Conservation (phyloP, 129 eudicot genomes). For the Pulicaria dysenterica region DNA sequence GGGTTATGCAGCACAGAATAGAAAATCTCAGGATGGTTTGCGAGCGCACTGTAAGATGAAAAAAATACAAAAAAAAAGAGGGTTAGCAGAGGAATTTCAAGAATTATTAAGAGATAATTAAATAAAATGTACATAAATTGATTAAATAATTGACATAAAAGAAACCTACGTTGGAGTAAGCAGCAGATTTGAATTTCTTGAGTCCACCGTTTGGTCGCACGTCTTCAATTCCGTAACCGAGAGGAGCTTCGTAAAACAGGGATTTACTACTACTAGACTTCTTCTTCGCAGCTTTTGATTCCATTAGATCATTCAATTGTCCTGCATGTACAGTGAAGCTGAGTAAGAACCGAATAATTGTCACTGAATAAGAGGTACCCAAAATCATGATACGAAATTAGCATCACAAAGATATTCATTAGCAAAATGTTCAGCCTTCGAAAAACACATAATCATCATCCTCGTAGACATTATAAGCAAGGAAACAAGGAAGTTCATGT, state of each 20-base stretch:
- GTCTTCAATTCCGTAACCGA: slow-evolving; percentile 74
- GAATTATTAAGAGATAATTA: no score
- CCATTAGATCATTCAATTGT: slow-evolving; percentile 63
- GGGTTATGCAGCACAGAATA: slow-evolving; percentile 6
- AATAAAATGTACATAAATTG: not conserved
- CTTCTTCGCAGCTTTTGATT: slow-evolving; percentile 54
- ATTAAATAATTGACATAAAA: not conserved
- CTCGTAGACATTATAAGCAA: no score
- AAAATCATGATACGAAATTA: not conserved
- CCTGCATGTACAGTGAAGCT: slow-evolving; percentile 7
- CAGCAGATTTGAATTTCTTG: slow-evolving; percentile 78
- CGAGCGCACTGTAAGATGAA: slow-evolving; percentile 55
- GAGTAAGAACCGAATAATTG: slow-evolving; percentile 10
- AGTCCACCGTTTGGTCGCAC: slow-evolving; percentile 78
- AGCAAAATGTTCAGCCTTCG: not conserved
- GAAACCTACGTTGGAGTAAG: slow-evolving; percentile 69
- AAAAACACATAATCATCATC: not conserved
- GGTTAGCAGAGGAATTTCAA: not conserved
- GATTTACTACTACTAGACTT: slow-evolving; percentile 63
- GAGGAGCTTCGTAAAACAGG: slow-evolving; percentile 66
- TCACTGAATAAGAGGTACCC: not conserved
- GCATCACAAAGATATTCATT: not conserved
- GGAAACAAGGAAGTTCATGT: no score
- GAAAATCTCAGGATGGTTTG: slow-evolving; percentile 57
- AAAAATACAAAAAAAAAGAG: not conserved